Conservation (phyloP, 768 basidiomycete genomes). For the Phlebiopsis flavidoalba region DNA sequence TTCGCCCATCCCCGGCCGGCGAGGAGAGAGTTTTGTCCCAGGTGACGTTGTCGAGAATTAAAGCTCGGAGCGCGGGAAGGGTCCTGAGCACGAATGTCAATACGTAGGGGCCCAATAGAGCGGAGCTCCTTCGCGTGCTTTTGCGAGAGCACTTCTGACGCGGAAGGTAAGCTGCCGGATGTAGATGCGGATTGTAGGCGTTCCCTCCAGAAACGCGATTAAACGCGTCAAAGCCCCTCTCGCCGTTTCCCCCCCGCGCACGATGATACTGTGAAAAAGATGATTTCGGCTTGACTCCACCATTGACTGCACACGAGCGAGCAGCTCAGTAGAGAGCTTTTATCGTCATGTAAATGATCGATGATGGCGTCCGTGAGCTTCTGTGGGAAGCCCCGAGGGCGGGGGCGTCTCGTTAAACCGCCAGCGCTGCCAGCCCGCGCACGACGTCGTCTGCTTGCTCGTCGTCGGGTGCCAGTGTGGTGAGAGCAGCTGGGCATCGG, state of each 20-base stretch:
- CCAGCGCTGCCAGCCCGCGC: not conserved
- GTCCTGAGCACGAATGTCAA: not conserved
- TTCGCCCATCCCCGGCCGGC: not conserved
- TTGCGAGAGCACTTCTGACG: not conserved
- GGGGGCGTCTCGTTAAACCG: not conserved
- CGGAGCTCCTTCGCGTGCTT: not conserved
- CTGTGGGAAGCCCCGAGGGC: conserved; percentile 4
- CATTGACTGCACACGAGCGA: conserved; percentile 4
- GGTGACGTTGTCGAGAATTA: conserved; percentile 2
- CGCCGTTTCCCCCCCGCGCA: not conserved
- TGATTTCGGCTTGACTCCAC: conserved; percentile 11
- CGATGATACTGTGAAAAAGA: conserved; percentile 7
- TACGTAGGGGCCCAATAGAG: not conserved
- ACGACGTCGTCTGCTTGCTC: not conserved
- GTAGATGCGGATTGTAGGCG: not conserved
- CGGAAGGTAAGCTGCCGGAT: not conserved
- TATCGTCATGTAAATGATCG: conserved; percentile 16
- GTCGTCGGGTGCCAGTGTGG: not conserved
- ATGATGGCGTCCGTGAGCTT: conserved; percentile 16
- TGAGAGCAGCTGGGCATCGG: not conserved
- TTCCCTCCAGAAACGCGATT: not conserved
- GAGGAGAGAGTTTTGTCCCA: not conserved
- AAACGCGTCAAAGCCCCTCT: not conserved
- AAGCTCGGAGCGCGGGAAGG: not conserved
- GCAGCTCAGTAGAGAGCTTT: conserved; percentile 4